Conservation (phyloP, 768 basidiomycete species). For the Mycena kentingensis region DNA sequence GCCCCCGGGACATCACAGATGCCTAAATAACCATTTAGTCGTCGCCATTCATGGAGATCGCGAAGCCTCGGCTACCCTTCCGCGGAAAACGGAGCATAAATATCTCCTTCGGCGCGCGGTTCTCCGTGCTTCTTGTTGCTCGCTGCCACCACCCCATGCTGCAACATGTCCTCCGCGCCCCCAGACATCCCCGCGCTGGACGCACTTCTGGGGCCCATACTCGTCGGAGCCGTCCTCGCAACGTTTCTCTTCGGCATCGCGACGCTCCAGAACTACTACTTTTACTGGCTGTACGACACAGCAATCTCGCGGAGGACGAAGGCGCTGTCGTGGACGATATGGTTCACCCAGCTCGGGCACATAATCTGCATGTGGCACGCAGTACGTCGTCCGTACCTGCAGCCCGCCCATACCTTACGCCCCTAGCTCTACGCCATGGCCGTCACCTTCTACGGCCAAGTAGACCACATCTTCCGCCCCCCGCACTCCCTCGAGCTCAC, state of each 20-base stretch:
- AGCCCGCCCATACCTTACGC: not conserved
- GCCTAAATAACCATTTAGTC: too few species aligned
- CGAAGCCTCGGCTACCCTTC: too few species aligned
- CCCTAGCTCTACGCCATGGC: not conserved
- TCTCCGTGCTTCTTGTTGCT: too few species aligned
- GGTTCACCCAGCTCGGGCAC: not conserved
- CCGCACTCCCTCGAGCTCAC: not conserved
- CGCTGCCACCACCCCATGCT: too few species aligned
- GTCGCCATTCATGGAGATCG: too few species aligned
- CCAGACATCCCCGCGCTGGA: too few species aligned
- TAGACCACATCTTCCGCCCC: not conserved
- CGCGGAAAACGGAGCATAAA: too few species aligned
- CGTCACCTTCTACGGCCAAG: not conserved
- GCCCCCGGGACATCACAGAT: too few species aligned
- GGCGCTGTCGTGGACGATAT: too few species aligned
- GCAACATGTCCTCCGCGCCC: not conserved
- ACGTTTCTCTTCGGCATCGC: constrained; percentile 4
- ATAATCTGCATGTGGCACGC: not conserved
- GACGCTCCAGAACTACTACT: constrained; percentile 1
- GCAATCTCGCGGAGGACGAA: not conserved
- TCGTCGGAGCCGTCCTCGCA: constrained; percentile 2
- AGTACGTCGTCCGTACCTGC: not conserved
- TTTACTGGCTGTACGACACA: not conserved
- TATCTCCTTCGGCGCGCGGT: too few species aligned
- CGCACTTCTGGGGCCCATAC: constrained; percentile 13